Evolutionary conservation across 2,329 filamentous ascomycete genomes (phyloP).

Genomic region (Microdochium trichocladiopsis): DNA sequence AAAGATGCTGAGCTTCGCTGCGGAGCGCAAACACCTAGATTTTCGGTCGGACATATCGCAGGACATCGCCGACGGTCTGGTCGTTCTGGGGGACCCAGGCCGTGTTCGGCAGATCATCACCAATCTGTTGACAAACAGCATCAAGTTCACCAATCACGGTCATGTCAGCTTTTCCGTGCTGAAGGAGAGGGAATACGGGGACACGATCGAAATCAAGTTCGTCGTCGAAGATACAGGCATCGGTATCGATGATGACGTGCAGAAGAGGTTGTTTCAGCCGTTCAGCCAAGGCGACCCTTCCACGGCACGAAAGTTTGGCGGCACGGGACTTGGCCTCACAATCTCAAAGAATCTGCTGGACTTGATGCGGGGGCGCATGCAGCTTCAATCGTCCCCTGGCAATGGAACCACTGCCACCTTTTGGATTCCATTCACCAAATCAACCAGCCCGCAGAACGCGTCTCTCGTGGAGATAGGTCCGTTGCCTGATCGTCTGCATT

Average conservation of each 20-base stretch:
- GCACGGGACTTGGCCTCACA: slow-evolving; percentile 70
- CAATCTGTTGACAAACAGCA: slow-evolving; percentile 70
- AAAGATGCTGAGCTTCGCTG: slow-evolving; percentile 83
- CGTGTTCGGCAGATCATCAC: slow-evolving; percentile 77
- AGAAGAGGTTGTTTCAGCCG: slow-evolving; percentile 66
- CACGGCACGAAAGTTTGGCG: slow-evolving; percentile 71
- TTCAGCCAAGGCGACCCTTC: slow-evolving; percentile 80
- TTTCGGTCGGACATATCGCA: slow-evolving; percentile 60
- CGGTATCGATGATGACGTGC: slow-evolving; percentile 72
- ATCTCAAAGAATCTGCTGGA: slow-evolving; percentile 78
- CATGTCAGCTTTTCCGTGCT: slow-evolving; percentile 59
- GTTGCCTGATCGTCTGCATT: slow-evolving; percentile 61
- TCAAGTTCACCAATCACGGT: slow-evolving; percentile 67
- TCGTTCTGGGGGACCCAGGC: slow-evolving; percentile 82
- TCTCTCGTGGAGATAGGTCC: slow-evolving; percentile 54
- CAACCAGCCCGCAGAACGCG: slow-evolving; percentile 39
- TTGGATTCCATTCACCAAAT: slow-evolving; percentile 70
- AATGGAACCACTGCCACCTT: slow-evolving; percentile 69
- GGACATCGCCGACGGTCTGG: slow-evolving; percentile 58
- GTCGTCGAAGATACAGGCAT: slow-evolving; percentile 73
- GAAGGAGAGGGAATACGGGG: slow-evolving; percentile 56
- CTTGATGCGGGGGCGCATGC: slow-evolving; percentile 72
- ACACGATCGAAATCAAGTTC: slow-evolving; percentile 63
- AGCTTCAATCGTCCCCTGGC: slow-evolving; percentile 58
- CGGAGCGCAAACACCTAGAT: slow-evolving; percentile 69